phyloP scores from a whole-genome alignment of 371 early-diverging fungal genomes.

The Chytridiales sp. region DNA sequence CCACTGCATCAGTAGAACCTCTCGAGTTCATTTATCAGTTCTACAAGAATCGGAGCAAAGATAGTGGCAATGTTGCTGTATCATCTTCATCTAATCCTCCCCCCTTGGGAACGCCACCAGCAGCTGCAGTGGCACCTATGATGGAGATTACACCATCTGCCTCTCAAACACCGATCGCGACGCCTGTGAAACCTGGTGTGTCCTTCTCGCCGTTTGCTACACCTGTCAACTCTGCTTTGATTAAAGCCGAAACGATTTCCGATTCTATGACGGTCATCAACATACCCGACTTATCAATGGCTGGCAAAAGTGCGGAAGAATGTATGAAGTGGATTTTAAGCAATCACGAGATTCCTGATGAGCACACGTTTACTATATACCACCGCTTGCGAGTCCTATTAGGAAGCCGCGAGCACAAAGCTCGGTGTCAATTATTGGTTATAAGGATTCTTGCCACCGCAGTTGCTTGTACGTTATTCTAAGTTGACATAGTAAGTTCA shows the following conservation, averaged over 20 bases:
- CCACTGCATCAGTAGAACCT: neutral
- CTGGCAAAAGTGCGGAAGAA: constrained; percentile 38
- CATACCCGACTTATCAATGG: constrained; percentile 28
- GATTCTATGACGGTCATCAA: constrained; percentile 51
- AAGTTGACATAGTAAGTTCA: constrained; percentile 5
- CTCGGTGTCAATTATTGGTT: constrained; percentile 60
- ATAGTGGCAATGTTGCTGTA: no score
- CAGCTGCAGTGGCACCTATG: constrained; percentile 2
- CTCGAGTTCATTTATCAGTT: constrained; percentile 23
- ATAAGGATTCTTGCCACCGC: constrained; percentile 79
- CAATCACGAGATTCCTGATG: constrained; percentile 69
- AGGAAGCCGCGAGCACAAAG: constrained; percentile 48
- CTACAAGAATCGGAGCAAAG: no score
- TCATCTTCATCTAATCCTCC: no score
- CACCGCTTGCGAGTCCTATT: constrained; percentile 77
- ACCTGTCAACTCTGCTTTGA: neutral
- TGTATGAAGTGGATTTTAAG: constrained; percentile 50
- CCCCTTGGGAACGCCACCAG: neutral
- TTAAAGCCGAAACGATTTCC: no score
- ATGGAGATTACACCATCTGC: neutral
- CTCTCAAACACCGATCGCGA: neutral
- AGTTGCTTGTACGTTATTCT: constrained; percentile 29
- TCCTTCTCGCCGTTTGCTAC: neutral
- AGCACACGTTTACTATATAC: constrained; percentile 74
- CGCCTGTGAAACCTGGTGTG: constrained; percentile 1